These are phyloP conservation scores for Euphorbia pulcherrima DNA, from an alignment of 345 rosid genomes.

Conservation along the genomic window DNA sequence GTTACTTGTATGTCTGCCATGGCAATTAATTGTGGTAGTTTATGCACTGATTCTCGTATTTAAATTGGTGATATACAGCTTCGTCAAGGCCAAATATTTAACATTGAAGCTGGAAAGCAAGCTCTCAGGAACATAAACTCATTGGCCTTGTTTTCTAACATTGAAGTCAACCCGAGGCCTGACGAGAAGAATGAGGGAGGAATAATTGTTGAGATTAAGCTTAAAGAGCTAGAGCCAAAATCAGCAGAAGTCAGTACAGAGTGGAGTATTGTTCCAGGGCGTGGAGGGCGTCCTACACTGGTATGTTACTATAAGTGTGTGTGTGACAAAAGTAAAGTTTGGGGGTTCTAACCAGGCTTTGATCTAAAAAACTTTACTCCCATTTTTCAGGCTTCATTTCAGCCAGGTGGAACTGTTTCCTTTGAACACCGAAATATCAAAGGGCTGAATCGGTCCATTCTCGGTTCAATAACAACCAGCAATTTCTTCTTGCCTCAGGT, in stretches of 20 bases:
- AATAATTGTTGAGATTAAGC: constrained; percentile 93
- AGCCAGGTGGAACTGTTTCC: constrained; percentile 97
- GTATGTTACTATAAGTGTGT: constrained; percentile 34
- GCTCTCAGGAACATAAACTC: constrained; percentile 87
- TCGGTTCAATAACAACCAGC: constrained; percentile 95
- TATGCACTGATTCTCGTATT: constrained; percentile 12
- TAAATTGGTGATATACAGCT: constrained; percentile 49
- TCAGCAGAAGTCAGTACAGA: constrained; percentile 98
- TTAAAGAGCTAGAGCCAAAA: constrained; percentile 91
- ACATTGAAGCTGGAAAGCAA: constrained; percentile 91
- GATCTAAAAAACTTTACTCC: neutral
- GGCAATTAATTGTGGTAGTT: constrained; percentile 2
- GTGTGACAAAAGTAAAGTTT: neutral
- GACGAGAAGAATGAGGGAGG: constrained; percentile 98
- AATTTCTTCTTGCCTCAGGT: constrained; percentile 95
- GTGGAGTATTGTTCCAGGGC: constrained; percentile 99
- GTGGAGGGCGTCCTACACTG: constrained; percentile 91
- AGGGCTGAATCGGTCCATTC: constrained; percentile 88
- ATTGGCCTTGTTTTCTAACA: constrained; percentile 76
- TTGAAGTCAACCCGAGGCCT: constrained; percentile 91
- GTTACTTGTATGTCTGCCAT: neutral
- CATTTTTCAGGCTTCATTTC: constrained; percentile 71
- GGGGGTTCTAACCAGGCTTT: neutral
- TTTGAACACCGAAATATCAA: constrained; percentile 87
- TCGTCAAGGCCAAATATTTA: constrained; percentile 75